phyloP scores from a whole-genome alignment of 2,329 filamentous ascomycete species.

The Aureobasidium sp. region DNA sequence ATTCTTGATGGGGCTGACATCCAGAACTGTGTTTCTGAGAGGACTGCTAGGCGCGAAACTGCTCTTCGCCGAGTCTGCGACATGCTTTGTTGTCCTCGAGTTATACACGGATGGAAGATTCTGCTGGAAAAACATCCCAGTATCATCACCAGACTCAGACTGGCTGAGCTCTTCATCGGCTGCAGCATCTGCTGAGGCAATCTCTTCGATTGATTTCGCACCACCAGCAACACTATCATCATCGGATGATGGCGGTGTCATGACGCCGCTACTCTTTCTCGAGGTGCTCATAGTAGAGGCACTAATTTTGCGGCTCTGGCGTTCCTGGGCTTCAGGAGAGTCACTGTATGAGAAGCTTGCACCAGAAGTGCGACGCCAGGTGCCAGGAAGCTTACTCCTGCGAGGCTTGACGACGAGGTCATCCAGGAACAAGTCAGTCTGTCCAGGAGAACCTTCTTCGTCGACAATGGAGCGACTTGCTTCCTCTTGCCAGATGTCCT shows the following conservation, averaged over 20 bases:
- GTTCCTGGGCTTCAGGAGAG: slow-evolving; percentile 25
- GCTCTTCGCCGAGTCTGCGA: neutral
- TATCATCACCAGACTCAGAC: slow-evolving; percentile 20
- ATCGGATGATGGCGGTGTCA: slow-evolving; percentile 29
- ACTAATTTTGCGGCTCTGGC: slow-evolving; percentile 15
- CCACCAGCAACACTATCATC: slow-evolving; percentile 18
- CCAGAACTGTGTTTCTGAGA: slow-evolving; percentile 15
- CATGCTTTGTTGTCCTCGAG: neutral
- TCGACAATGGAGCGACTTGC: slow-evolving; percentile 33
- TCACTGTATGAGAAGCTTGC: slow-evolving; percentile 34
- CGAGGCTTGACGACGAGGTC: slow-evolving; percentile 29
- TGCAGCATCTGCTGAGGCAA: neutral
- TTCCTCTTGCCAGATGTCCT: slow-evolving; percentile 44
- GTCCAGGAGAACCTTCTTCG: slow-evolving; percentile 13
- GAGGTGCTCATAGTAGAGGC: slow-evolving; percentile 11
- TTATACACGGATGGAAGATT: slow-evolving; percentile 23
- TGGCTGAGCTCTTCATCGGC: slow-evolving; percentile 6
- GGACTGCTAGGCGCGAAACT: slow-evolving; percentile 15
- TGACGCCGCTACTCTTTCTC: slow-evolving; percentile 22
- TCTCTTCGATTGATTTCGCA: neutral
- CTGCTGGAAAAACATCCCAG: slow-evolving; percentile 25
- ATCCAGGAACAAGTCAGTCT: slow-evolving; percentile 18
- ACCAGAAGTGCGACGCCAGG: slow-evolving; percentile 36
- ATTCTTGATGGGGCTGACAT: slow-evolving; percentile 23
- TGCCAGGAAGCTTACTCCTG: slow-evolving; percentile 35